Percentiles rank a stretch among this genome's conserved stretches.
Conservation (phyloP, 306 rosid species). For the Rubus idaeus region DNA sequence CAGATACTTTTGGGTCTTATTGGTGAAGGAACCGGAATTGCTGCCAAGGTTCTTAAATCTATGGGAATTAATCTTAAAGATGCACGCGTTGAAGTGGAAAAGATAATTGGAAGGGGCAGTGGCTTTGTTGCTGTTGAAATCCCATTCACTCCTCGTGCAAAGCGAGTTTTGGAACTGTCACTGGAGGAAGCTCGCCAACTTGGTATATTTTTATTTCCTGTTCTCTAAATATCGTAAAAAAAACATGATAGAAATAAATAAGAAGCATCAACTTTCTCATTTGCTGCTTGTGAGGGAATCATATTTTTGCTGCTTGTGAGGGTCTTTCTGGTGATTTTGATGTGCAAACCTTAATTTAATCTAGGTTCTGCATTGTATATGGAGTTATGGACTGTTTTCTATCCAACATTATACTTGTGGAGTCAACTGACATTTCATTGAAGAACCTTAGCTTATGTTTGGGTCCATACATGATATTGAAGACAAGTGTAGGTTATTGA, state of each 20-base stretch:
- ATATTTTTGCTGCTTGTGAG: background rate
- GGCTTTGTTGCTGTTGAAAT: slow-evolving; percentile 98
- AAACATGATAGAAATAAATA: background rate
- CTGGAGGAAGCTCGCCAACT: slow-evolving; percentile 99
- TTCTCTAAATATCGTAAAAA: background rate
- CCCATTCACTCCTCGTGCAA: slow-evolving; percentile 97
- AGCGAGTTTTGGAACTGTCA: slow-evolving; percentile 96
- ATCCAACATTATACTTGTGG: background rate
- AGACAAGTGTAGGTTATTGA: background rate
- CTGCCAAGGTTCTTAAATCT: slow-evolving; percentile 93
- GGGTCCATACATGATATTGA: background rate
- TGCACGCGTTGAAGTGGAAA: slow-evolving; percentile 98
- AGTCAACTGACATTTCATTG: background rate
- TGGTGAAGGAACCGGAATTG: slow-evolving; percentile 98
- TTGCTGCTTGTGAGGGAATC: background rate
- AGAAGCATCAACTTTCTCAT: background rate
- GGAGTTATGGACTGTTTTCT: background rate
- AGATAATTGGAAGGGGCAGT: slow-evolving; percentile 98
- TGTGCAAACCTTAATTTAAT: background rate
- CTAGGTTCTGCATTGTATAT: background rate
- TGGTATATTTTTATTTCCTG: slow-evolving; percentile 41
- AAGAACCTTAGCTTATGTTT: background rate
- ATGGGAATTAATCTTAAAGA: slow-evolving; percentile 98
- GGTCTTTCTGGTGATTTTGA: slow-evolving; percentile 1
- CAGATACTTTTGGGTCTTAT: slow-evolving; percentile 97